Percentiles rank a stretch among this genome's conserved stretches.
phyloP scores from a whole-genome alignment of 1,284 basidiomycete species.

The Ustanciosporium gigantosporum region DNA sequence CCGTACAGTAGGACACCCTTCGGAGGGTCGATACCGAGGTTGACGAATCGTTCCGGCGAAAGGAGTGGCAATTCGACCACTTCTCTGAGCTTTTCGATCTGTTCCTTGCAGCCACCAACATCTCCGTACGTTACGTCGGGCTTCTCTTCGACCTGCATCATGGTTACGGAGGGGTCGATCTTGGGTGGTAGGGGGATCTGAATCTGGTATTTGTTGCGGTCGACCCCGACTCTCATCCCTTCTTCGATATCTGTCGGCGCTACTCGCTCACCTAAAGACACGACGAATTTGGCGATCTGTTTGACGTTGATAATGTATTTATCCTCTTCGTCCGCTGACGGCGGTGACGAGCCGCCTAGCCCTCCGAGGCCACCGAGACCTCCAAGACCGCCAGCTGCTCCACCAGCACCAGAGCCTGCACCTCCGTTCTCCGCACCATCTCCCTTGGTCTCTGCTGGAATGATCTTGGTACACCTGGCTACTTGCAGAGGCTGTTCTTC shows the following conservation, averaged over 20 bases:
- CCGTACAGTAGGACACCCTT: constrained; percentile 95
- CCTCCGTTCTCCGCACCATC: constrained; percentile 20
- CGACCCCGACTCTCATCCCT: constrained; percentile 97
- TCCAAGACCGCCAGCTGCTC: constrained; percentile 14
- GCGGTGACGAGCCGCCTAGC: constrained; percentile 58
- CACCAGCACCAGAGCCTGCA: constrained; percentile 17
- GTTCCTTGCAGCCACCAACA: constrained; percentile 98
- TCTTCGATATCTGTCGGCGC: constrained; percentile 98
- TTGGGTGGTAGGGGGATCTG: constrained; percentile 99
- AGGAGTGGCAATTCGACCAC: constrained; percentile 95
- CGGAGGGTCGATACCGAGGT: constrained; percentile 97
- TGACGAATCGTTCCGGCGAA: constrained; percentile 91
- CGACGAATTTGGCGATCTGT: constrained; percentile 99
- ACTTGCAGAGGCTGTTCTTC: constrained; percentile 94
- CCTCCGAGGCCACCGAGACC: constrained; percentile 47
- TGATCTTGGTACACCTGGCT: constrained; percentile 98
- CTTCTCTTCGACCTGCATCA: constrained; percentile 99
- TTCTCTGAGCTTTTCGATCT: constrained; percentile 98
- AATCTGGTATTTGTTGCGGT: constrained; percentile 96
- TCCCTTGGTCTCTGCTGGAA: constrained; percentile 67
- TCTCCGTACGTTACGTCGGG: constrained; percentile 98
- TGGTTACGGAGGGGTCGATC: constrained; percentile 98
- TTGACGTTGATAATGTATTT: constrained; percentile 99
- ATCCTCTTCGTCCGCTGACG: constrained; percentile 86
- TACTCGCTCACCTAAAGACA: constrained; percentile 92